Evolutionary conservation across 495 filamentous ascomycete genomes (phyloP), one percentile per base, ranked within the genome.

Genomic region (Achaetomiella virescens): DNA sequence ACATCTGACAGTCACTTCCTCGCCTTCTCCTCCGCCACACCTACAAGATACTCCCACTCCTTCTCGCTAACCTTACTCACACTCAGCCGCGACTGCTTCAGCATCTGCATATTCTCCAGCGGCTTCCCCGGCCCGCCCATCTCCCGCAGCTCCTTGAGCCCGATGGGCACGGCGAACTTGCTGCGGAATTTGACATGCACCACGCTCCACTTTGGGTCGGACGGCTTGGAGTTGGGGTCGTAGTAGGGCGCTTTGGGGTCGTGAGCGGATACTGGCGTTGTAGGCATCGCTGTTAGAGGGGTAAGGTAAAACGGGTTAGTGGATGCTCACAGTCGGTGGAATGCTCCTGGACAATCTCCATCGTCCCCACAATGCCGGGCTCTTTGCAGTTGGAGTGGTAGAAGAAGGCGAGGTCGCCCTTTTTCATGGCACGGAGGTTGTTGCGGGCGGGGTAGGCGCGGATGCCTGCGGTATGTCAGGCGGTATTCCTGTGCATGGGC

Each of bases 361-460:
- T 95, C 8, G 86, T 81, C n/a, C 93, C 93, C 5, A 85, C 91
- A 48, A 98, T 88, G 3, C 90, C 92, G 0, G 93, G 91, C 29
- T 84, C 79, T 70, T 93, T 95, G 74, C 87, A 91, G 65, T 91
- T 95, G n/a, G 87, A 92, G 73, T 96, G 92, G 67, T 98, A 98
- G 75, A 98, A 97, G 73, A 98, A 96, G 35, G 90, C 91, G 41
- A 88, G 74, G 59, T 98, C 93, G 38, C 93, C 92, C 60, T 84
- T 81, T 68, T 87, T 89, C 93, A 97, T 98, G 6, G 84, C 78
- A 2, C 86, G 82, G 67, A 98, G 83, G 66, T 96, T 89, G 65
- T 96, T 96, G 37, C 87, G 80, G 15, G 91, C 90, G 74, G 63
- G 65, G 48, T 78, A 79, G 12, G 69, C 67, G 43, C 76, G 68